These are phyloP conservation scores for Prunus armeniaca DNA, from an alignment of 306 rosid species.

Conservation along the genomic window DNA sequence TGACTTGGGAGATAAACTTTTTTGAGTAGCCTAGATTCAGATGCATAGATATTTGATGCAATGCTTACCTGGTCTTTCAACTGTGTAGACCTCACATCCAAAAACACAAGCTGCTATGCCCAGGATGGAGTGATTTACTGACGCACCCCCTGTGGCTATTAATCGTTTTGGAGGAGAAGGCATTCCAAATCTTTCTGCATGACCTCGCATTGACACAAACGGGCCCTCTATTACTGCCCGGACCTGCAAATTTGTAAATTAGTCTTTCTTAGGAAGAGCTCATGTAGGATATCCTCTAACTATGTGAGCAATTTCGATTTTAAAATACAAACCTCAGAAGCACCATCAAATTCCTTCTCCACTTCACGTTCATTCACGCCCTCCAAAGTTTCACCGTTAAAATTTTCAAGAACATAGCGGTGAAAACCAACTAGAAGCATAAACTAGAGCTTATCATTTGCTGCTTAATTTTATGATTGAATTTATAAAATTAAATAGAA, in stretches of 20 bases:
- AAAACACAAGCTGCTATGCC: conserved; percentile 71
- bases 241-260: conserved; percentile 47
- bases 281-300: conserved; percentile 14
- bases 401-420: conserved; percentile 66
- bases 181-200: conserved; percentile 96
- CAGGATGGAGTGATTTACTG: conserved; percentile 73
- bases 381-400: conserved; percentile 46
- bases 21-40: no score
- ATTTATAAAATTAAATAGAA: background rate
- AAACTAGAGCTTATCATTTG: background rate
- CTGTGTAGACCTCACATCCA: conserved; percentile 90
- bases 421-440: conserved; percentile 71
- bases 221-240: conserved; percentile 88
- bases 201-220: conserved; percentile 88
- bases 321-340: conserved; percentile 70
- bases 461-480: background rate
- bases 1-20: no score
- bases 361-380: conserved; percentile 56
- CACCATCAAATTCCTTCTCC: conserved; percentile 75
- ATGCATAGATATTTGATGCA: background rate
- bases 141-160: conserved; percentile 98
- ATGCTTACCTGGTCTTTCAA: conserved; percentile 78
- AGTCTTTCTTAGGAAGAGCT: background rate
- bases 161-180: conserved; percentile 87
- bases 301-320: conserved; percentile 2